Evolutionary conservation across 306 rosid species (phyloP), one percentile per base, ranked within the genome.

Genomic region (Elaeagnus macrophylla): DNA sequence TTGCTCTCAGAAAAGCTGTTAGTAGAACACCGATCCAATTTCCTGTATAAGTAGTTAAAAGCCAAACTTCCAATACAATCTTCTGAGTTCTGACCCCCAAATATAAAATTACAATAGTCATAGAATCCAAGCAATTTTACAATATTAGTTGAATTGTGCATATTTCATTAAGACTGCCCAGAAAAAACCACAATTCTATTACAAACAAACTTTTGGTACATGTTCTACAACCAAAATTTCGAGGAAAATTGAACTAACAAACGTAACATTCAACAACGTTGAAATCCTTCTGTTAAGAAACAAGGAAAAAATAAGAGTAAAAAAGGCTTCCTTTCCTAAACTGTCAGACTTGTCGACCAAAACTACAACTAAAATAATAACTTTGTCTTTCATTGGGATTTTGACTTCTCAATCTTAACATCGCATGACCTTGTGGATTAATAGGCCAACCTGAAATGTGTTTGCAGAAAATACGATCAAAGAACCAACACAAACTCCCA

Each of bases 371-470:
- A 46, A 37, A 59, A 59, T 59, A 62, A 57, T 39, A 59, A 50
- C 9, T 7, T 50, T 59, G 68, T 70, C 69, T 61, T 67, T 83
- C 79, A 83, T 45, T 79, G 73, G 25, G 72, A 57, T 75, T 85
- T 88, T 10, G 83, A 85, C 68, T 88, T 84, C 52, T 84, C 69
- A 64, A 88, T 82, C 90, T 81, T 73, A 64, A 82, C 96, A 53
- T 69, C 57, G 96, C 96, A 75, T 88, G 96, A 9, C 94, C 94
- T 59, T 84, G 94, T 6, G 85, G 94, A 64, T 88, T 84, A 52
- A 84, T 8, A 1, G 61, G 72, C 82, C 80, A 84, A 54, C 69
- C 3, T 3, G 94, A 77, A 59, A 88, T 61, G 76, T 84, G 71
- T 58, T 79, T 44, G 76, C 96, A 88, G 75, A 77, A 82, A 69